phyloP scores from a whole-genome alignment of 2,329 filamentous ascomycete species.

The Lasiodiplodia theobromae region DNA sequence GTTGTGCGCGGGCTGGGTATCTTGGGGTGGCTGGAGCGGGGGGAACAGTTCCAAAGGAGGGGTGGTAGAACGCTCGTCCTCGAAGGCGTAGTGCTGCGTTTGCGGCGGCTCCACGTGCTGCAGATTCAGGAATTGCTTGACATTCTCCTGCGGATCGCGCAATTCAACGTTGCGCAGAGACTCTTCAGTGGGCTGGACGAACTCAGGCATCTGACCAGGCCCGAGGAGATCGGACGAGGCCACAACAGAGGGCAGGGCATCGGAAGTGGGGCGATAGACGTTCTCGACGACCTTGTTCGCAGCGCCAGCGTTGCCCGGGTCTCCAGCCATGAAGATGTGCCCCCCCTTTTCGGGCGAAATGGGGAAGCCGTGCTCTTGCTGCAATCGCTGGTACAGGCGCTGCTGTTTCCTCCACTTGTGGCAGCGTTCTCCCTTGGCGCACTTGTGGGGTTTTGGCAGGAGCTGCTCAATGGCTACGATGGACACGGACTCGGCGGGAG shows the following conservation, averaged over 20 bases:
- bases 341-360: constrained; percentile 68
- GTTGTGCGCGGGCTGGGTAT: constrained; percentile 51
- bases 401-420: constrained; percentile 83
- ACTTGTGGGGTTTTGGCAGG: constrained; percentile 82
- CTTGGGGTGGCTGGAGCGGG: constrained; percentile 41
- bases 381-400: constrained; percentile 75
- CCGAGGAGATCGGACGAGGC: constrained; percentile 92
- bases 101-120: constrained; percentile 69
- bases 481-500: constrained; percentile 82
- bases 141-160: constrained; percentile 88
- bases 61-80: constrained; percentile 58
- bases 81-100: constrained; percentile 67
- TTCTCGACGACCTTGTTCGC: constrained; percentile 60
- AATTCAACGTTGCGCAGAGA: constrained; percentile 72
- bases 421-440: constrained; percentile 86
- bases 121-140: constrained; percentile 88
- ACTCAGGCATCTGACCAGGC: constrained; percentile 67
- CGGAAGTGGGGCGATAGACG: constrained; percentile 72
- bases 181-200: constrained; percentile 70
- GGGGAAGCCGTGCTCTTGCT: constrained; percentile 73
- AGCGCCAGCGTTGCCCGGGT: constrained; percentile 78
- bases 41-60: constrained; percentile 51
- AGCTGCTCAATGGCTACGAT: constrained; percentile 93
- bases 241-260: constrained; percentile 80
- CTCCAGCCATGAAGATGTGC: constrained; percentile 77